Base-by-base conservation (phyloP, 1,284 basidiomycete species). In the Puccinia triticina region DNA sequence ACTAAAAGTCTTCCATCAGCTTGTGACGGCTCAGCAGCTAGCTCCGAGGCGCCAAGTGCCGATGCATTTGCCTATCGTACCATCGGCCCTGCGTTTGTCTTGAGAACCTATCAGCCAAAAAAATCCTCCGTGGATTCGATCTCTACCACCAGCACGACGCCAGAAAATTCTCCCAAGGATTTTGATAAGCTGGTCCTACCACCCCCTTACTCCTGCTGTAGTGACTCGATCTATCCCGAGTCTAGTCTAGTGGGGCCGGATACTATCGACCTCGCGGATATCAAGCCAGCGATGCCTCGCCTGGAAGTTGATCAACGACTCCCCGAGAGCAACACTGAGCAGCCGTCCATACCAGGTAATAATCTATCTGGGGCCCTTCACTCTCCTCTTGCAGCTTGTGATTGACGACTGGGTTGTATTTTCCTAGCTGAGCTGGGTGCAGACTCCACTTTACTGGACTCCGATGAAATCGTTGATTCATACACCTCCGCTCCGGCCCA, bases 171-270 rank as follows among this genome's bases (percentile, higher is more conserved):
- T 0, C 64, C 64, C 5, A 23, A 66, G 32, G 64, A 66, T 40
- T 66, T 40, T n/a, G 64, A 66, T 18, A 40, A 66, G 37, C 64
- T 43, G 2, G 64, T 18, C 34, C 18, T 66, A 7, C 29, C 40
- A 43, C 40, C 64, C 64, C 64, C 64, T 66, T 37, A 37, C 64
- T 29, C 34, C 37, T 40, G 12, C 34, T 66, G 34, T 40, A 66
- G 64, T 66, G 64, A 66, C 64, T 66, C 64, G 1, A 21, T 66
- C 34, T 66, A 66, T 40, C 64, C 64, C 16, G 64, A 66, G 37
- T 23, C 37, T n/a, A 40, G 34, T 66, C 37, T 23, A 14, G 64
- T 29, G 2, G 64, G 37, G 1, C 64, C 34, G 18, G 8, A 21
- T 43, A 43, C 29, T 16, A 32, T 66, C 14, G 64, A 66, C 64